phyloP scores from a whole-genome alignment of 176 grass and related monocot species.

The Triticum timopheevii region DNA sequence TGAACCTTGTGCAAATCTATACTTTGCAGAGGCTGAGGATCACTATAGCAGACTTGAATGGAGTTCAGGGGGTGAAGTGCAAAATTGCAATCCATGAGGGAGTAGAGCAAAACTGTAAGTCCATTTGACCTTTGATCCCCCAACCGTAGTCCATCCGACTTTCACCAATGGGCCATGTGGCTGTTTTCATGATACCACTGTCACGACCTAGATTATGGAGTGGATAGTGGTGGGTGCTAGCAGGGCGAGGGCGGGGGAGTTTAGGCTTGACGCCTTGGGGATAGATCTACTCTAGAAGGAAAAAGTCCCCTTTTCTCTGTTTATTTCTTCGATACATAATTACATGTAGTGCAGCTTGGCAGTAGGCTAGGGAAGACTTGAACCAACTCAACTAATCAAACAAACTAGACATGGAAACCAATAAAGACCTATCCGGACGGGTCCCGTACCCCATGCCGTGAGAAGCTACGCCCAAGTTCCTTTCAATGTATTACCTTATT shows the following conservation, averaged over 20 bases:
- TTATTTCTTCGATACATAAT: not conserved
- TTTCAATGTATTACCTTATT: constrained; percentile 63
- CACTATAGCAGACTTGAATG: not conserved
- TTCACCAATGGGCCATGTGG: not conserved
- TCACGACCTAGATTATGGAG: too few relatives aligned
- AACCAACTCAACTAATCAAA: not conserved
- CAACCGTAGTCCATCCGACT: not conserved
- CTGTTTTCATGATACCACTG: not conserved
- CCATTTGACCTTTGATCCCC: not conserved
- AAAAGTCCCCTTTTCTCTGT: not conserved
- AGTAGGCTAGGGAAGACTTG: not conserved
- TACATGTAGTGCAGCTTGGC: not conserved
- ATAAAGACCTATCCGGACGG: not conserved
- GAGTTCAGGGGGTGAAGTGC: not conserved
- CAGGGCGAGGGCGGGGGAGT: not conserved
- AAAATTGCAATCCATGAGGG: constrained; percentile 4
- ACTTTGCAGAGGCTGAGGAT: not conserved
- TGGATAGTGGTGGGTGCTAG: not conserved
- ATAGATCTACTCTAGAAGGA: not conserved
- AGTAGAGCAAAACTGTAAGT: not conserved
- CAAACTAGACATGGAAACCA: not conserved
- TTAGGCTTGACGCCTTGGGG: not conserved
- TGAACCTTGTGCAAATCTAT: not conserved
- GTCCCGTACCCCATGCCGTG: not conserved
- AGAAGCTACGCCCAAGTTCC: not conserved